Evolutionary conservation across 805 yeast species (phyloP), one percentile per base, ranked within the genome.

Genomic region (Ogataea neopini): DNA sequence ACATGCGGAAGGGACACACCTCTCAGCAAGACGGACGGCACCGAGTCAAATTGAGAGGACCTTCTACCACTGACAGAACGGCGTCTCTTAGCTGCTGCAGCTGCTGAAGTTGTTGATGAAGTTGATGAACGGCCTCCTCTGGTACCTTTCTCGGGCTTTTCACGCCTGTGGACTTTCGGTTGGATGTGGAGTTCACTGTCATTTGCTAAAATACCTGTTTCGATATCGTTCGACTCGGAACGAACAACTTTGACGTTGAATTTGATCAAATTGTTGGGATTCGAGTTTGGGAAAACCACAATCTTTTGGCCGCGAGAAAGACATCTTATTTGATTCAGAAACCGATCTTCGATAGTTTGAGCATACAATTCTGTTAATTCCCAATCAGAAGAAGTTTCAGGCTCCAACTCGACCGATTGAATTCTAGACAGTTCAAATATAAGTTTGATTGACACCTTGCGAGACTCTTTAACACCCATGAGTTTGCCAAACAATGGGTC

Each of bases 341-440:
- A 74, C 52, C 79, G 79, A 39, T 81, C 79, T 61, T 92, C 97
- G 20, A 92, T 75, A 35, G 75, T 78, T 23, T 77, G 81, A 2
- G 96, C 92, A 64, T 92, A 87, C 2, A 86, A 66, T 60, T 91
- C 96, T 2, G 90, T 86, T 22, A 88, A 70, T 54, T 91, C 97
- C 97, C 97, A 92, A 61, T 92, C 99, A 4, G 84, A 75, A 1
- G 83, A 65, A 0, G 88, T 75, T 15, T 77, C 67, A 0, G 98
- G 98, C 58, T 88, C 96, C 37, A 92, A 74, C 58, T 79, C 82
- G 2, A 91, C 82, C 3, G 81, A 79, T 5, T 73, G 70, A 1
- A 89, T 80, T 34, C 67, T 73, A n/a, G 76, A 79, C 1, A 72
- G 63, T 32, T 77, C 71, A 11, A 79, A 70, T 46, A 77, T 74